A percentile compares a stretch with the other conserved stretches of the same genome.
Conservation (phyloP, 805 yeast species). For the Ogataea nitratoaversa region DNA sequence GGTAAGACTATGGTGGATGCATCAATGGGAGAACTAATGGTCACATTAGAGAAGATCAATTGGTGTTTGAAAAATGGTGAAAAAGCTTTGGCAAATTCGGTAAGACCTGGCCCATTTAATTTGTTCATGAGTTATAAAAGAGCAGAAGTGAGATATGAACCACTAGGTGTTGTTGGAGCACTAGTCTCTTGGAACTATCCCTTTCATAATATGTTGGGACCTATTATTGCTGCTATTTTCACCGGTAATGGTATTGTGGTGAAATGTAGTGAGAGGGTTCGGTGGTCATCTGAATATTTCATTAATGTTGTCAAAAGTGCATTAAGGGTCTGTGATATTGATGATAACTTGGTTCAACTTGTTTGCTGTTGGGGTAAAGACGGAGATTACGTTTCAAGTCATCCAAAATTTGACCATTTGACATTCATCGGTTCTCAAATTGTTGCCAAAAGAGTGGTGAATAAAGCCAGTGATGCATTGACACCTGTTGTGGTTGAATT, state of each 20-base stretch:
- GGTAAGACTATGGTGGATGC: conserved; percentile 97
- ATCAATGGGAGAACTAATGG: conserved; percentile 93
- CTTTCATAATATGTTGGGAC: conserved; percentile 90
- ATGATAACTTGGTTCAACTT: conserved; percentile 81
- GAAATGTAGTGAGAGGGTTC: conserved; percentile 93
- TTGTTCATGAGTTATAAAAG: conserved; percentile 83
- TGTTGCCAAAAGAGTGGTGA: conserved; percentile 84
- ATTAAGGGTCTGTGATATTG: conserved; percentile 66
- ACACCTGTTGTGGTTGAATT: conserved; percentile 95
- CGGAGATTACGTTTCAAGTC: conserved; percentile 82
- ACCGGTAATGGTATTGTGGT: conserved; percentile 90
- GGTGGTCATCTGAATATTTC: conserved; percentile 88
- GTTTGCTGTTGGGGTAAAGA: conserved; percentile 81
- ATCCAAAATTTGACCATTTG: conserved; percentile 77
- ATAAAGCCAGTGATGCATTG: conserved; percentile 77
- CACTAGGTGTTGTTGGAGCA: conserved; percentile 85
- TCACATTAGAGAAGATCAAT: conserved; percentile 84
- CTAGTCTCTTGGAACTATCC: conserved; percentile 98
- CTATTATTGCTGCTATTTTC: conserved; percentile 81
- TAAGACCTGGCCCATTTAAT: conserved; percentile 84
- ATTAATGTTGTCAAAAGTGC: conserved; percentile 68
- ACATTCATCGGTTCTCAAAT: conserved; percentile 96
- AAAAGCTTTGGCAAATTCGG: conserved; percentile 59
- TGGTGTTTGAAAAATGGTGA: conserved; percentile 90
- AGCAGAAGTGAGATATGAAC: conserved; percentile 92